These are phyloP conservation scores for Rhynchosporium graminicola DNA, from an alignment of 2,329 filamentous ascomycete species.

Conservation along the genomic window DNA sequence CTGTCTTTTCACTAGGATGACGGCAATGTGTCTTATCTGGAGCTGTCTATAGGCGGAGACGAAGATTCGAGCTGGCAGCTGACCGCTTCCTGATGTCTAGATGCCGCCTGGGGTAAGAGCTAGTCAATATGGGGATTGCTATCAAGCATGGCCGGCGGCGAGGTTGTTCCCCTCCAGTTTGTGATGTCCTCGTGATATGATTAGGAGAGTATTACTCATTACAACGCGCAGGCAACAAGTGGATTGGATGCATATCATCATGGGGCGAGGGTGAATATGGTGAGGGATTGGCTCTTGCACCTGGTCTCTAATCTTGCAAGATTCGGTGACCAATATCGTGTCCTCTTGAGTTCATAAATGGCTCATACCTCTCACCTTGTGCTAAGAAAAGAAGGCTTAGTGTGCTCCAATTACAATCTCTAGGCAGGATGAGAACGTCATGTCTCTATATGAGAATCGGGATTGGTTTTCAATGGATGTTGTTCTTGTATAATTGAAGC, in stretches of 20 bases:
- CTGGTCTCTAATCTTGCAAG: background rate
- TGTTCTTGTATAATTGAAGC: background rate
- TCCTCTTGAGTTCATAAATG: background rate
- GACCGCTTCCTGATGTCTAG: constrained; percentile 2
- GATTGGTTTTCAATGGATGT: constrained; percentile 3
- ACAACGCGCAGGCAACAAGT: background rate
- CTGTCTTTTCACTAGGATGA: constrained; percentile 1
- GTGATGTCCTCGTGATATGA: background rate
- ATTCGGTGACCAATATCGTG: too few relatives aligned
- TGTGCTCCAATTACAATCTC: background rate
- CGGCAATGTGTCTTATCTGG: constrained; percentile 10
- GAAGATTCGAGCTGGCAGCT: constrained; percentile 1
- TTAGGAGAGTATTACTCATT: background rate
- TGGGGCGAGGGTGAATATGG: background rate
- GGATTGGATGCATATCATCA: constrained; percentile 11
- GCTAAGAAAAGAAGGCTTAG: background rate
- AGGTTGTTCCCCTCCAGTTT: background rate
- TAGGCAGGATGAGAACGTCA: background rate
- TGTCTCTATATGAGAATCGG: background rate
- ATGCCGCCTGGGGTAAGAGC: background rate
- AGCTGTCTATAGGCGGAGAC: constrained; percentile 8
- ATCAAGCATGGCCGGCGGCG: constrained; percentile 12
- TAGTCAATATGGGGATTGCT: constrained; percentile 5
- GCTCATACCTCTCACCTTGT: too few relatives aligned
- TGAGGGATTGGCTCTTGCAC: background rate